Conservation (phyloP, 2,329 filamentous ascomycete species). For the Colletotrichum siamense region DNA sequence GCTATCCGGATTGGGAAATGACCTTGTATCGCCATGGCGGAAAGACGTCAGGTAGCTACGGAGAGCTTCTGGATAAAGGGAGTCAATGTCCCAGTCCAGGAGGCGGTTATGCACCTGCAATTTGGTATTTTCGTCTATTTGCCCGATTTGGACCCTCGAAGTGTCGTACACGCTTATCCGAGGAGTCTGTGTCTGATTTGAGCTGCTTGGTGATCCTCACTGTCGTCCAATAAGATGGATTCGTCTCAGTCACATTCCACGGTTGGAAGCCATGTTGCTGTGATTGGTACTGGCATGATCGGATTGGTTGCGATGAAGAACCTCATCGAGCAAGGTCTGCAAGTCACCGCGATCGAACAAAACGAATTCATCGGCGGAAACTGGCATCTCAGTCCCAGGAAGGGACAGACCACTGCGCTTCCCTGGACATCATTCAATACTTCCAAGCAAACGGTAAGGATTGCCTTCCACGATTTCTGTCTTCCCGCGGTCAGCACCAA, state of each 20-base stretch:
- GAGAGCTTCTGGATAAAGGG: background rate
- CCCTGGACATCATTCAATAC: conserved; percentile 20
- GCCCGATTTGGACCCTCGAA: background rate
- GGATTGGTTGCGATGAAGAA: conserved; percentile 23
- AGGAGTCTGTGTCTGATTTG: background rate
- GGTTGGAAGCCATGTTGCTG: conserved; percentile 28
- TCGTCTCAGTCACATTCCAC: background rate
- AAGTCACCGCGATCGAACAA: conserved; percentile 16
- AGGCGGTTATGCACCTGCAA: background rate
- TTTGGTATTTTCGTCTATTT: background rate
- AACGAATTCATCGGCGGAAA: conserved; percentile 17
- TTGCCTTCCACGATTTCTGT: background rate
- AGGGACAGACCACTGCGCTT: conserved; percentile 3
- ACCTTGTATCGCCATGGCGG: background rate
- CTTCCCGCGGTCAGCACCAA: background rate
- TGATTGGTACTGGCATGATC: conserved; percentile 25
- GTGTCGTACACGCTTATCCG: background rate
- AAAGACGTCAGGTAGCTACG: background rate
- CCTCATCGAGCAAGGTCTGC: conserved; percentile 18
- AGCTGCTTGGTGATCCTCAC: background rate
- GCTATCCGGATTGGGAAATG: background rate
- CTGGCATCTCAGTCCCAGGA: conserved; percentile 9
- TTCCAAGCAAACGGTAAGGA: conserved; percentile 6
- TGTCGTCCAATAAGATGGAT: background rate
- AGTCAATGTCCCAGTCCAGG: background rate